Evolutionary conservation across 2,329 filamentous ascomycete genomes (phyloP).

Genomic region (Leptodontidium sp.): DNA sequence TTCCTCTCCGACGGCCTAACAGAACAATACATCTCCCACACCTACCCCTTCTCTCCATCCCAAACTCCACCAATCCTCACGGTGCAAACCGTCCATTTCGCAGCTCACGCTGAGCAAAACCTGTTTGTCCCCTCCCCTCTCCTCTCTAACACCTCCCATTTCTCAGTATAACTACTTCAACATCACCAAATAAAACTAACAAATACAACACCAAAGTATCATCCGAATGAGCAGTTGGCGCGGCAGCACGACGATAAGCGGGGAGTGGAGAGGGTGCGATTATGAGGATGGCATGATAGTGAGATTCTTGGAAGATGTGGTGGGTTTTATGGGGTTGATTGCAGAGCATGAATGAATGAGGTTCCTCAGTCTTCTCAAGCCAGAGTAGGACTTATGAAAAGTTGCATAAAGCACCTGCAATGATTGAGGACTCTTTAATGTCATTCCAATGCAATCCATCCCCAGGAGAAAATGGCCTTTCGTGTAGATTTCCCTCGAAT

Average conservation of each 20-base stretch:
- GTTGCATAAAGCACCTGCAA: neutral
- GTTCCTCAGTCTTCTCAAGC: too few species aligned
- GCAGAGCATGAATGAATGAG: neutral
- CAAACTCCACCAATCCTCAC: conserved; percentile 10
- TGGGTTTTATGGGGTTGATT: conserved; percentile 24
- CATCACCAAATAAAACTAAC: neutral
- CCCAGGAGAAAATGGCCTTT: neutral
- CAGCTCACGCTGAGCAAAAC: conserved; percentile 35
- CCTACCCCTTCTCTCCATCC: conserved; percentile 23
- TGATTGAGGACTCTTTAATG: neutral
- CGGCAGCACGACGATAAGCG: conserved; percentile 27
- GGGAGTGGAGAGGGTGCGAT: conserved; percentile 36
- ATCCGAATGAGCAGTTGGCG: conserved; percentile 36
- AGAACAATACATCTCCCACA: conserved; percentile 35
- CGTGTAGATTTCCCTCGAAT: neutral
- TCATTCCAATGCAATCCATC: too few species aligned
- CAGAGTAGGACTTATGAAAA: neutral
- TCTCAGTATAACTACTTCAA: too few species aligned
- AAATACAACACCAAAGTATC: conserved; percentile 24
- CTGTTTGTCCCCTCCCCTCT: conserved; percentile 23
- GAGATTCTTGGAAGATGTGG: conserved; percentile 32
- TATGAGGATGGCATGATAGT: conserved; percentile 27
- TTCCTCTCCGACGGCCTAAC: conserved; percentile 39
- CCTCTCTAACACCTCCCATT: neutral
- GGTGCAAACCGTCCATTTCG: conserved; percentile 35